Base-by-base conservation (phyloP, 2,329 filamentous ascomycete species). In the Cladosporium sp. region DNA sequence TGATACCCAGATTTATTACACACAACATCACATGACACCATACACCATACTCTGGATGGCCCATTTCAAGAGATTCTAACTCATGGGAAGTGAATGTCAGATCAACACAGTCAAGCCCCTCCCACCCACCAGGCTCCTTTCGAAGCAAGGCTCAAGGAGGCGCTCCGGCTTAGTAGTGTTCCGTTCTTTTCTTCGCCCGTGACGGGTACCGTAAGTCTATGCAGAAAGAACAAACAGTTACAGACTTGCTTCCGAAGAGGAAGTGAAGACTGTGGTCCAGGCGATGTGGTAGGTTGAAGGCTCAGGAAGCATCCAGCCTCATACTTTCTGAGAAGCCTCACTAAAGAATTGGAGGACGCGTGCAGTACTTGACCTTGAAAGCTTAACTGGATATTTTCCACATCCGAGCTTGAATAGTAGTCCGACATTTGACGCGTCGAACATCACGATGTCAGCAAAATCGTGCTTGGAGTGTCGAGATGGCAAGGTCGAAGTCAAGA, bases 151-250 rank as follows among this genome's bases (percentile, higher is more conserved):
- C 84, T 88, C 80, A 85, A 91, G 83, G 84, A 85, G 84, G 82
- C 82, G 88, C 90, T 95, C 91, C 91, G 90, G 91, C 91, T 96
- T 96, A 96, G 93, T 95, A 86, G 89, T 85, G 88, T 89, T 89
- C 86, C 47, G 52, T 41, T 56, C 69, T 58, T 69, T 71, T 95
- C 80, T 95, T 77, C 86, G 90, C 89, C 88, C 54, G 51, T 56
- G 58, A 60, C 50, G 30, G 53, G 53, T 65, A 65, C 62, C 62
- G 62, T 59, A 55, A 52, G 60, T n/a, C 60, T 62, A 52, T 54
- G 49, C 43, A 41, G n/a, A 24, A 13, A 36, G 55, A 63, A 56
- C 58, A 53, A 53, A 61, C 62, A 64, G 62, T 65, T 64, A 63
- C 62, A 64, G 59, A 55, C 51, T 55, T 22, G 22, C 55, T 56